Evolutionary conservation across 768 basidiomycete genomes (phyloP).

Genomic region (Termitomyces sp.): DNA sequence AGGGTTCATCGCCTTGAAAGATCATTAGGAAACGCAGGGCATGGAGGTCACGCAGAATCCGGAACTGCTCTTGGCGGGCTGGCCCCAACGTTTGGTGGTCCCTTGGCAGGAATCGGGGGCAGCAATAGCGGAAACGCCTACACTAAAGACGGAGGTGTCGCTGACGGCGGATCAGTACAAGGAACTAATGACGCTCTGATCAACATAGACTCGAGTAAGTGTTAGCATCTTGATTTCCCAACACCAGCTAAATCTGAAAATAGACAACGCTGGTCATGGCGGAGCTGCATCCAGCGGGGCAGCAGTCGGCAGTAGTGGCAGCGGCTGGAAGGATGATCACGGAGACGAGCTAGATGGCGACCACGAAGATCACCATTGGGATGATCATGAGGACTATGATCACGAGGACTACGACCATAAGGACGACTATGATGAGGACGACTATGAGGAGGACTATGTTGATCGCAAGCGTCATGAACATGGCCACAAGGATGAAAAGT

Average conservation of each 20-base stretch:
- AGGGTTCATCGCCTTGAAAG: background rate
- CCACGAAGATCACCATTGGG: background rate
- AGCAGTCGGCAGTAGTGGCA: conserved; percentile 8
- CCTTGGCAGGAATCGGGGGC: background rate
- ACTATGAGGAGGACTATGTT: background rate
- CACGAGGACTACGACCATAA: background rate
- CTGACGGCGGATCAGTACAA: conserved; percentile 28
- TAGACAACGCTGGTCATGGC: conserved; percentile 33
- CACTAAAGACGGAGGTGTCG: conserved; percentile 23
- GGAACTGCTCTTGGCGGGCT: conserved; percentile 17
- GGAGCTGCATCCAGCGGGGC: conserved; percentile 27
- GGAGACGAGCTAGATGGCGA: background rate
- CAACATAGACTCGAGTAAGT: conserved; percentile 27
- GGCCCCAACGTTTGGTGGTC: conserved; percentile 1
- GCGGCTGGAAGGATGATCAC: background rate
- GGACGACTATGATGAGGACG: background rate
- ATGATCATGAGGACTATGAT: too few species aligned
- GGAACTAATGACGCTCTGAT: conserved; percentile 18
- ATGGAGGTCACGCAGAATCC: conserved; percentile 27
- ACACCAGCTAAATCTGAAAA: conserved; percentile 7
- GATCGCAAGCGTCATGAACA: conserved; percentile 1
- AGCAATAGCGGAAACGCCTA: conserved; percentile 21
- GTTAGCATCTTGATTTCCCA: background rate
- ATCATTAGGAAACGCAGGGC: conserved; percentile 21
- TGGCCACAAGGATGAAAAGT: background rate